Base-by-base conservation (phyloP, 768 basidiomycete species). In the Rhodotorula sphaerocarpa region DNA sequence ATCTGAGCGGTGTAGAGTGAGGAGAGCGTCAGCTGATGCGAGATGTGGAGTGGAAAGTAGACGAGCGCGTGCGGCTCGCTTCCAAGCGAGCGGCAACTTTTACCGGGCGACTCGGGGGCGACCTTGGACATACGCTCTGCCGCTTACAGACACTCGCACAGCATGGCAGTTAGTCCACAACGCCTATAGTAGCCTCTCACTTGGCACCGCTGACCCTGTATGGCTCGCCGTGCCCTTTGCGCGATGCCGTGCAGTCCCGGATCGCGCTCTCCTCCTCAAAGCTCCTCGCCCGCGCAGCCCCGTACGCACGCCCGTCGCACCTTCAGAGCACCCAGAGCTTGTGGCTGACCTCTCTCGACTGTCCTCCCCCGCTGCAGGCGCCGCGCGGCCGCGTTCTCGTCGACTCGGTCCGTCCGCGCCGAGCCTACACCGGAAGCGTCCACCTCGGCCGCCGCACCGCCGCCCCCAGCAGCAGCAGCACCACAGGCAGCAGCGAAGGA, bases 231-330 rank as follows among this genome's bases (percentile, higher is more conserved):
- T 42, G 41, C 21, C 5, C 54, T 16, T n/a, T n/a, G n/a, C n/a
- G n/a, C 33, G 15, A 10, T 25, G n/a, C 25, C n/a, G 20, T 27
- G 3, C 47, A 59, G 58, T 50, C 50, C 31, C 58, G 50, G 25
- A 1, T 53, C 50, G n/a, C 50, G 31, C 18, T 31, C 34, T 16
- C 25, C 41, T 43, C 53, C 18, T 47, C 30, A 59, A 59, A 41
- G 16, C 27, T 59, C 42, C 41, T 59, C 45, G 59, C 46, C 21
- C 47, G 54, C 20, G 53, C 60, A 2, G 5, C 54, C 7, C 60
- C 43, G 60, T 61, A 15, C 39, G 60, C n/a, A 15, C 6, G 15
- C 31, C 7, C 42, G 21, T 16, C 9, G 46, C 1, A 21, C 21
- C 31, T 28, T 1, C 16, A 7, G 18, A 18, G 30, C 30, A 31